Evolutionary conservation across 164 flowering plant genomes (phyloP), one percentile per base, ranked within the genome.

Genomic region (Houttuynia cordata): DNA sequence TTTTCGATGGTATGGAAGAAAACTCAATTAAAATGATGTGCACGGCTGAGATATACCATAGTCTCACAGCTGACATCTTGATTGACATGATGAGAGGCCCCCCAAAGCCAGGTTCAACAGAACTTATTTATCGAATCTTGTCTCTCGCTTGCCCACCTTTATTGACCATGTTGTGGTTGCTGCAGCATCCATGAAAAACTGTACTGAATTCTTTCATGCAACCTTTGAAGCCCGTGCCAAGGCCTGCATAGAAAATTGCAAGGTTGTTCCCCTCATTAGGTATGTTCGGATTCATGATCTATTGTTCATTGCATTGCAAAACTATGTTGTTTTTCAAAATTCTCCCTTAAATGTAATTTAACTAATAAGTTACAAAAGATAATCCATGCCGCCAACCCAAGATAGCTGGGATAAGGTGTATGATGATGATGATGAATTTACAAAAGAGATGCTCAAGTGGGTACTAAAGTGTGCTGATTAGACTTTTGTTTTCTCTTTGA

Each of bases 231-330:
- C 70, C 56, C 80, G 98, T 0, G 96, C 80, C 57, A 78, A 69
- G 74, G 54, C 68, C 17, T 79, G 76, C 58, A 75, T 92, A 8
- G 65, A 74, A 23, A 81, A 79, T 14, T 83, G 85, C 53, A 67
- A 79, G 23, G 84, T 89, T 57, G 87, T 92, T 41, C 85, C 86
- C 0, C 77, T 89, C 21, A 72, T 92, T 60, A 78, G 96, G 98
- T 89, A 72, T 51, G 24, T 34, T 21, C 3, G 14, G 14, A 45
- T 45, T 7, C 12, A 17, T 45, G 49, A 12, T 14, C 0, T 23
- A 21, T 4, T 20, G 37, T 24, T 18, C 56, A 19, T 39, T 18
- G n/a, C 22, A 7, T 3, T 17, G n/a, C 47, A 15, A 4, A 7
- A 21, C 0, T 9, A 0, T 1, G 15, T 34, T n/a, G 37, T 34